These are phyloP conservation scores for Metschnikowia drakensbergensis DNA, from an alignment of 805 yeast genomes.

Conservation along the genomic window DNA sequence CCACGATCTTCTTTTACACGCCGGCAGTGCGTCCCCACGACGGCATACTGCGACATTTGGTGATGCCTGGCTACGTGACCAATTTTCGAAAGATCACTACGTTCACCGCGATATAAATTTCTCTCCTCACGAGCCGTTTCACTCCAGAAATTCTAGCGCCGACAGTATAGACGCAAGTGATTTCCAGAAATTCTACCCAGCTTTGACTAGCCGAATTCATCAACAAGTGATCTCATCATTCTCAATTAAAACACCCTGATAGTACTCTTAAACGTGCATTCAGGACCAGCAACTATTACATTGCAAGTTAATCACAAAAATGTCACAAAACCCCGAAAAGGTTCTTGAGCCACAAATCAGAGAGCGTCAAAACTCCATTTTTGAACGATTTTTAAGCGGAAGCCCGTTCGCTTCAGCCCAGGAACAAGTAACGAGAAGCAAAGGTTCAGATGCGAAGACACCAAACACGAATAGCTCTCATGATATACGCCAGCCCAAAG, in stretches of 20 bases:
- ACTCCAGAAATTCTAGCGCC: not conserved
- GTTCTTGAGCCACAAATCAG: not conserved
- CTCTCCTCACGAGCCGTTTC: not conserved
- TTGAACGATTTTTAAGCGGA: slow-evolving; percentile 7
- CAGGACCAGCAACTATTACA: not conserved
- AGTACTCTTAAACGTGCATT: not conserved
- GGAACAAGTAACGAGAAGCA: not conserved
- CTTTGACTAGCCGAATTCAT: not conserved
- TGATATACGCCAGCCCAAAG: not conserved
- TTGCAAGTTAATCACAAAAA: not conserved
- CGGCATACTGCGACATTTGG: slow-evolving; percentile 5
- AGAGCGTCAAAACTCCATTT: slow-evolving; percentile 5
- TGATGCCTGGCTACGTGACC: slow-evolving; percentile 5
- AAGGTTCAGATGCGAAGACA: not conserved
- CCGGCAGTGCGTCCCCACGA: slow-evolving; percentile 3
- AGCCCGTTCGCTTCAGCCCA: slow-evolving; percentile 1
- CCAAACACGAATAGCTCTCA: not conserved
- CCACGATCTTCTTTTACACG: slow-evolving; percentile 5
- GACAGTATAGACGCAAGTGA: not conserved
- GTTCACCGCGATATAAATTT: slow-evolving; percentile 2
- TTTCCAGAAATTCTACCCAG: not conserved
- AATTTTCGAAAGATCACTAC: slow-evolving; percentile 2
- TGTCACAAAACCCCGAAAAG: not conserved
- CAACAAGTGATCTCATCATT: not conserved
- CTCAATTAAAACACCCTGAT: not conserved